phyloP scores from a whole-genome alignment of 768 basidiomycete genomes.

The Calocera viscosa region DNA sequence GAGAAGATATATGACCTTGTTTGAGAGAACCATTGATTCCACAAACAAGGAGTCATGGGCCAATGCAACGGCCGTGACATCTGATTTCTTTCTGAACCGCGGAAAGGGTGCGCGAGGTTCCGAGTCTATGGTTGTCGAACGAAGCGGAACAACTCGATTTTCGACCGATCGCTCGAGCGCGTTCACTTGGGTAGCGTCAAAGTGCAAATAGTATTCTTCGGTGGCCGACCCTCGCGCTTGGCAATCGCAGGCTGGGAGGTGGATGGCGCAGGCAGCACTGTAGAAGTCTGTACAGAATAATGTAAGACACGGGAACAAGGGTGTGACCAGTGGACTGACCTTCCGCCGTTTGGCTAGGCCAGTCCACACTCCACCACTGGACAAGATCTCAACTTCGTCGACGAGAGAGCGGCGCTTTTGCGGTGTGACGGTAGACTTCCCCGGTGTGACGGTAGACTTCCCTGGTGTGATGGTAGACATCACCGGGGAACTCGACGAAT shows the following conservation, averaged over 20 bases:
- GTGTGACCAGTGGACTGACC: neutral
- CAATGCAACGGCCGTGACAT: no score
- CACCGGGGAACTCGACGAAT: neutral
- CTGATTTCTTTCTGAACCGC: no score
- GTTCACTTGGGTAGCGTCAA: neutral
- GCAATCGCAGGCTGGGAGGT: no score
- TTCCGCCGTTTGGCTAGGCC: neutral
- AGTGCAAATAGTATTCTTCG: neutral
- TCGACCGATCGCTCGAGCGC: neutral
- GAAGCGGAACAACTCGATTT: neutral
- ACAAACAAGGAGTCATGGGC: no score
- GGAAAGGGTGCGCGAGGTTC: neutral
- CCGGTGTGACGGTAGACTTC: neutral
- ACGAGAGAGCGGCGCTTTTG: neutral
- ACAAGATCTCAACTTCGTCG: neutral
- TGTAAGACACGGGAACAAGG: no score
- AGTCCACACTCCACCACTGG: constrained; percentile 1
- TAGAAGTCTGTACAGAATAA: no score
- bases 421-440: neutral
- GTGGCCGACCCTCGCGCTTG: neutral
- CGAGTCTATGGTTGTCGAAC: neutral
- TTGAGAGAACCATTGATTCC: no score
- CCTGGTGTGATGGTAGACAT: neutral
- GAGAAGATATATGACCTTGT: neutral
- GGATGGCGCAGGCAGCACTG: no score